Evolutionary conservation across 805 yeast species (phyloP).

Genomic region (Candida anglica): DNA sequence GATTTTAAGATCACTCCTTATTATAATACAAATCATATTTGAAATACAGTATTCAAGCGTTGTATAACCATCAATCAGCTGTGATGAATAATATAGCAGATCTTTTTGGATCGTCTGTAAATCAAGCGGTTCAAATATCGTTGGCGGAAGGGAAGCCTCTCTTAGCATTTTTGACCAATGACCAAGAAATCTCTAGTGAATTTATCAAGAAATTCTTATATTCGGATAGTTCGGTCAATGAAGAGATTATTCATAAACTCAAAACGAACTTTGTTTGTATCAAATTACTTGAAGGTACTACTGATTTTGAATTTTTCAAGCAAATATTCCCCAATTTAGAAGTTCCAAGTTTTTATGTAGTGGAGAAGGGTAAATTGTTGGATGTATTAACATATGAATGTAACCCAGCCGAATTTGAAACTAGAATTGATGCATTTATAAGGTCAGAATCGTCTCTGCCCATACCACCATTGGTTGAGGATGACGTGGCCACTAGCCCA

Average conservation of each 20-base stretch:
- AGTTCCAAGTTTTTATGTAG: conserved; percentile 55
- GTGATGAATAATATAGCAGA: not conserved
- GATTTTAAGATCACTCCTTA: too few relatives aligned
- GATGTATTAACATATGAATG: conserved; percentile 37
- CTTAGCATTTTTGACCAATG: conserved; percentile 18
- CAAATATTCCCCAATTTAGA: conserved; percentile 51
- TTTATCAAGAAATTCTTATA: conserved; percentile 12
- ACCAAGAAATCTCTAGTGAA: conserved; percentile 8
- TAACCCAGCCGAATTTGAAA: conserved; percentile 18
- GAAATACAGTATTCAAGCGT: too few relatives aligned
- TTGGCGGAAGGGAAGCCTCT: conserved; percentile 14
- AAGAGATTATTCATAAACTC: conserved; percentile 1
- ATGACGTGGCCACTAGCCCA: not conserved
- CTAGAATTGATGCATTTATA: conserved; percentile 12
- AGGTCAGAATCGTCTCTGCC: not conserved
- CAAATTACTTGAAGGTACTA: conserved; percentile 11
- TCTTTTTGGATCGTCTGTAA: conserved; percentile 17
- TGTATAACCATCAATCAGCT: too few relatives aligned
- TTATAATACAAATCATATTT: too few relatives aligned
- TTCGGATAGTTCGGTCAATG: conserved; percentile 3
- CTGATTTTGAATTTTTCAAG: conserved; percentile 32
- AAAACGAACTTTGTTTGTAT: conserved; percentile 12
- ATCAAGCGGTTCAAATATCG: conserved; percentile 18
- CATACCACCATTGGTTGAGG: not conserved
- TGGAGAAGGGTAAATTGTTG: conserved; percentile 45